Percentiles rank a stretch among this genome's conserved stretches.
Evolutionary conservation across 2,329 filamentous ascomycete genomes (phyloP).

Genomic region (Apiospora koreana): DNA sequence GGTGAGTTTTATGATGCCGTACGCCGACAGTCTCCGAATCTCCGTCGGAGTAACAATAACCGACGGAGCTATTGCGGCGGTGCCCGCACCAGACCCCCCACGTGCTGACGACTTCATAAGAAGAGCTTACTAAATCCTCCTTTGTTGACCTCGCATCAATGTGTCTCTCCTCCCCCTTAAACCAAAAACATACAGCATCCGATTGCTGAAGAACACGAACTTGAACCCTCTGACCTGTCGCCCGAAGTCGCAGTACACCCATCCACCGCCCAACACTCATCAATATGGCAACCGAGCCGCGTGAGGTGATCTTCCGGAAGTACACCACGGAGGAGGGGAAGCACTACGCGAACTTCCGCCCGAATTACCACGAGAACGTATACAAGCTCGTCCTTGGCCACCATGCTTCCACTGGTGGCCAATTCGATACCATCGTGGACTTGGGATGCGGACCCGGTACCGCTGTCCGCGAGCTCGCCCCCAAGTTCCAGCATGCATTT

Average conservation of each 20-base stretch:
- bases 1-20: no score
- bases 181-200: background rate
- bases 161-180: no score
- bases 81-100: background rate
- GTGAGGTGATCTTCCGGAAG: constrained; percentile 45
- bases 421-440: constrained; percentile 47
- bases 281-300: constrained; percentile 1
- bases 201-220: background rate
- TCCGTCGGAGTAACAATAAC: background rate
- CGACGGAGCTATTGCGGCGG: background rate
- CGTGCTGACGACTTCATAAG: background rate
- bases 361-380: constrained; percentile 45
- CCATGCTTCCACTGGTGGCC: constrained; percentile 47
- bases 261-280: no score
- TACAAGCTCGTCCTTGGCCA: constrained; percentile 47
- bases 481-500: constrained; percentile 45
- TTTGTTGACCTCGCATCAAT: no score
- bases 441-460: constrained; percentile 59
- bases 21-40: background rate
- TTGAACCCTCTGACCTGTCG: no score
- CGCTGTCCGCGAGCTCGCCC: constrained; percentile 45
- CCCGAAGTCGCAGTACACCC: background rate
- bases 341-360: constrained; percentile 43
- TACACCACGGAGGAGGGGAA: constrained; percentile 45
- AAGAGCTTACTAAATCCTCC: background rate